Conservation (phyloP, 2,329 filamentous ascomycete genomes). For the Fusarium pseudocircinatum region DNA sequence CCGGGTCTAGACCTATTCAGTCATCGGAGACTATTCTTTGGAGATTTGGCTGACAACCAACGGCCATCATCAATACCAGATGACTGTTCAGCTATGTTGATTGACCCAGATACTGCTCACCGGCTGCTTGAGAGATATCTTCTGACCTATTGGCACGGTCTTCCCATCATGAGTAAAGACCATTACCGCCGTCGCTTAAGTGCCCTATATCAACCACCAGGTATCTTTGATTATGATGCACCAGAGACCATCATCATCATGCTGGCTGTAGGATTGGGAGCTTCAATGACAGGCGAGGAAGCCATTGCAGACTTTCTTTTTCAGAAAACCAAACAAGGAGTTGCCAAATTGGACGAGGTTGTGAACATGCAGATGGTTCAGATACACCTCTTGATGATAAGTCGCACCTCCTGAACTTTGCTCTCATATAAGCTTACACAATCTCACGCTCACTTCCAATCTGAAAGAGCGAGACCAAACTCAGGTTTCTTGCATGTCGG, state of each 20-base stretch:
- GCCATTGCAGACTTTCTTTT: conserved; percentile 53
- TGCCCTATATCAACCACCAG: conserved; percentile 46
- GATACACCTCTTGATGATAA: conserved; percentile 57
- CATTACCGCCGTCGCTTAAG: conserved; percentile 49
- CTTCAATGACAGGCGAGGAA: conserved; percentile 51
- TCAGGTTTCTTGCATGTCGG: conserved; percentile 54
- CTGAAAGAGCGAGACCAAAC: conserved; percentile 55
- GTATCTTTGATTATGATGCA: conserved; percentile 46
- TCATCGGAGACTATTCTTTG: conserved; percentile 45
- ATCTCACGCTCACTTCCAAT: conserved; percentile 53
- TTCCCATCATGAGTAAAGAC: conserved; percentile 49
- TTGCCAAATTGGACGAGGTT: conserved; percentile 52
- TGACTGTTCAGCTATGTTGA: conserved; percentile 46
- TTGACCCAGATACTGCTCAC: conserved; percentile 51
- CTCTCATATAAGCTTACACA: background rate
- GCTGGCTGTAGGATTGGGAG: conserved; percentile 50
- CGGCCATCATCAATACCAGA: conserved; percentile 38
- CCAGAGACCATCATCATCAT: conserved; percentile 51
- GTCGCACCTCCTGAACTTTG: conserved; percentile 28
- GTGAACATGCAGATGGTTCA: conserved; percentile 57
- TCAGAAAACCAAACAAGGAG: conserved; percentile 53
- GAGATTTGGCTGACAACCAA: conserved; percentile 50
- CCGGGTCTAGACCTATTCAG: conserved; percentile 47
- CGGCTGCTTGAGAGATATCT: conserved; percentile 53
- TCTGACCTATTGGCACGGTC: conserved; percentile 51